These are phyloP conservation scores for Mrakia blollopis DNA, from an alignment of 768 basidiomycete species.

Conservation along the genomic window DNA sequence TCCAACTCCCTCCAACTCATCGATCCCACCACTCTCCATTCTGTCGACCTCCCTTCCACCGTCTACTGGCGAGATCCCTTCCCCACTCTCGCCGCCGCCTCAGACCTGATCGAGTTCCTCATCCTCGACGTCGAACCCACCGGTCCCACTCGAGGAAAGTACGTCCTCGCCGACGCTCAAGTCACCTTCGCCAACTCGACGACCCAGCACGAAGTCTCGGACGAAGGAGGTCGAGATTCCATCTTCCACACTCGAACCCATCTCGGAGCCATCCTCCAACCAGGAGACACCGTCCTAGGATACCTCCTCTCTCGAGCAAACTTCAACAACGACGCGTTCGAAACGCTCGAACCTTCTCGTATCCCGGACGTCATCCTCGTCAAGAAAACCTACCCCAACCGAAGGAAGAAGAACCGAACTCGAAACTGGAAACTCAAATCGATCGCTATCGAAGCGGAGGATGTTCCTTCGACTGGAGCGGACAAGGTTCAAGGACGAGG, in stretches of 20 bases:
- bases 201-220: constrained; percentile 48
- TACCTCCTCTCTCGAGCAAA: constrained; percentile 84
- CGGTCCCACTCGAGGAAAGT: constrained; percentile 64
- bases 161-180: constrained; percentile 80
- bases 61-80: constrained; percentile 92
- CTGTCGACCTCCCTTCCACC: constrained; percentile 68
- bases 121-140: constrained; percentile 90
- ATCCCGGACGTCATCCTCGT: constrained; percentile 90
- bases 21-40: constrained; percentile 79
- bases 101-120: constrained; percentile 89
- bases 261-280: constrained; percentile 85
- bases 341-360: constrained; percentile 56
- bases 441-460: constrained; percentile 86
- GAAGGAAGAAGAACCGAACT: constrained; percentile 80
- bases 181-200: constrained; percentile 72
- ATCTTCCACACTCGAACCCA: constrained; percentile 97
- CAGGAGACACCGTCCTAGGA: constrained; percentile 87
- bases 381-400: constrained; percentile 90
- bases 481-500: constrained; percentile 53
- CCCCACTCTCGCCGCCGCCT: constrained; percentile 69
- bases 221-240: constrained; percentile 57
- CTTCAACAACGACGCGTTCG: constrained; percentile 86
- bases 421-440: constrained; percentile 83
- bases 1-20: constrained; percentile 86
- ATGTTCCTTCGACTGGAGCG: constrained; percentile 65